Conservation (phyloP, 129 eudicot species). For the Smallanthus sonchifolius region DNA sequence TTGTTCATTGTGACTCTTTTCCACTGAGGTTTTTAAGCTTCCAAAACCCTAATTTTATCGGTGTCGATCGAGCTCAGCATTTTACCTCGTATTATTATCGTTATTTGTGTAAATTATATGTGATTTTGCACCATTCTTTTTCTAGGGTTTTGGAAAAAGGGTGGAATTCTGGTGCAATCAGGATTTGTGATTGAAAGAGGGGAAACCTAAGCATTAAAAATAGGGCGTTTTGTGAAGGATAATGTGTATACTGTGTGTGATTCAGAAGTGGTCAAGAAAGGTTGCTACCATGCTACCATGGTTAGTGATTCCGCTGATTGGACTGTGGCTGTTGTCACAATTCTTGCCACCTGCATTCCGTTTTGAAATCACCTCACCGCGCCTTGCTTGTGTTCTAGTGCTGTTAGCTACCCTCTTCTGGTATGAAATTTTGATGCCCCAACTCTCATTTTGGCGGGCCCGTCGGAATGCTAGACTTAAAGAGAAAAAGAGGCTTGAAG, state of each 20-base stretch:
- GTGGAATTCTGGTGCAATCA: constrained; percentile 20
- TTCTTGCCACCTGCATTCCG: constrained; percentile 86
- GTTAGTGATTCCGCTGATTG: constrained; percentile 89
- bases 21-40: constrained; percentile 26
- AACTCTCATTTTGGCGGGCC: constrained; percentile 65
- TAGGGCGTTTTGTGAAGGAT: constrained; percentile 46
- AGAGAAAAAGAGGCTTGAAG: constrained; percentile 79
- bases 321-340: constrained; percentile 82
- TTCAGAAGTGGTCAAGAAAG: constrained; percentile 92
- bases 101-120: constrained; percentile 28
- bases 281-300: constrained; percentile 97
- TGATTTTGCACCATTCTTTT: constrained; percentile 18
- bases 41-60: constrained; percentile 31
- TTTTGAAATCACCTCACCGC: constrained; percentile 78
- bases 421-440: constrained; percentile 93
- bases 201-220: constrained; percentile 9
- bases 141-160: constrained; percentile 49
- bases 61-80: neutral
- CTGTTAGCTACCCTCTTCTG: constrained; percentile 74
- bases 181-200: constrained; percentile 11
- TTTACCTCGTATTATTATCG: neutral
- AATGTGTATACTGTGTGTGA: constrained; percentile 94
- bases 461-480: constrained; percentile 77
- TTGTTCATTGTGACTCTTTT: constrained; percentile 7
- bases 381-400: constrained; percentile 80